Percentiles rank a stretch among this genome's conserved stretches.
Conservation (phyloP, 139 green algal genomes). For the Marvania coccoides region DNA sequence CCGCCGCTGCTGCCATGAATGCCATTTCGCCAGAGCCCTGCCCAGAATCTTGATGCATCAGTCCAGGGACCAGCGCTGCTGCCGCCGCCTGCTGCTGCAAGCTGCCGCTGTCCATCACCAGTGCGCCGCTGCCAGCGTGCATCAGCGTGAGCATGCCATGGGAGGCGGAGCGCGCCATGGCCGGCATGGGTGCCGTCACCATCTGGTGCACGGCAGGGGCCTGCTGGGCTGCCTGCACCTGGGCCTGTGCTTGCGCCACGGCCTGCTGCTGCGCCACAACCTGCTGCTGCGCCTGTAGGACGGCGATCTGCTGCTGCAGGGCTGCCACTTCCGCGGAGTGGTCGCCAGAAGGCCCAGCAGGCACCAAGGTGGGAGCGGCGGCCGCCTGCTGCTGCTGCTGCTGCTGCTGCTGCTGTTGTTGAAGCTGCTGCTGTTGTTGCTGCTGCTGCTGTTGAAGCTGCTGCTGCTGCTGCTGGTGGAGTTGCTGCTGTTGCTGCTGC, state of each 20-base stretch:
- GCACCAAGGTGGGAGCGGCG: neutral
- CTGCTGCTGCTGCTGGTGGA: slow-evolving; percentile 5
- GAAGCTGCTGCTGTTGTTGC: neutral
- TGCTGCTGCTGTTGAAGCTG: neutral
- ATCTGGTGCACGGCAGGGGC: too few relatives aligned
- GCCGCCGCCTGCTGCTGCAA: too few relatives aligned
- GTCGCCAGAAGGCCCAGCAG: neutral
- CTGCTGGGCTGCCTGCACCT: neutral
- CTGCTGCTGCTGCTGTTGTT: slow-evolving; percentile 8
- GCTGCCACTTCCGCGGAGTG: neutral
- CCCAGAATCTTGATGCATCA: too few relatives aligned
- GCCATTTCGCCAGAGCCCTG: too few relatives aligned
- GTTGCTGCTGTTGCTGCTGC: neutral
- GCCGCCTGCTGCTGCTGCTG: slow-evolving; percentile 11
- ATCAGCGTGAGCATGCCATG: too few relatives aligned
- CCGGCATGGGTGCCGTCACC: too few relatives aligned
- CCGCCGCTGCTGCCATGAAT: too few relatives aligned
- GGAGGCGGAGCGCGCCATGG: too few relatives aligned
- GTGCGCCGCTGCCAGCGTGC: too few relatives aligned
- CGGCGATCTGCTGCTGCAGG: neutral
- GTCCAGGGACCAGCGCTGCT: too few relatives aligned
- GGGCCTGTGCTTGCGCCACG: neutral
- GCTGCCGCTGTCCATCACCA: too few relatives aligned
- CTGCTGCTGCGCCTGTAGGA: slow-evolving; percentile 1
- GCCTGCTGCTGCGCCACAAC: neutral